Conservation (phyloP, 108 stramenopile species). For the Cyclotella distinguenda region DNA sequence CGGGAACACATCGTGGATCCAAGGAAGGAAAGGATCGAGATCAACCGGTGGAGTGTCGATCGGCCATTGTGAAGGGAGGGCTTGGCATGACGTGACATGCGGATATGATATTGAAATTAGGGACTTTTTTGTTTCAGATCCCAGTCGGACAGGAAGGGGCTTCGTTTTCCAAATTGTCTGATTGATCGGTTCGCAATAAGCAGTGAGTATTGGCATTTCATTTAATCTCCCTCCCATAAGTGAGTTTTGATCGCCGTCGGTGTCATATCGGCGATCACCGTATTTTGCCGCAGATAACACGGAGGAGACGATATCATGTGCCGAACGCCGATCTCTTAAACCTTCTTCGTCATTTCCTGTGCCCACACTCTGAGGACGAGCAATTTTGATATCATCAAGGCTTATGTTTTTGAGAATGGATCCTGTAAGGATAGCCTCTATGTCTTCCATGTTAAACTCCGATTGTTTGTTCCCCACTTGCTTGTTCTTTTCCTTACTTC, state of each 20-base stretch:
- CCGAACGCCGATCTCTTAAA: constrained; percentile 17
- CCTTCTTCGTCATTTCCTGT: constrained; percentile 6
- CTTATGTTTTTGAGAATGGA: background rate
- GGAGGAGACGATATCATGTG: constrained; percentile 23
- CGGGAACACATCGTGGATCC: constrained; percentile 93
- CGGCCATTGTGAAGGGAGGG: constrained; percentile 65
- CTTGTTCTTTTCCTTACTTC: no score
- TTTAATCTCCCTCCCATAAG: constrained; percentile 6
- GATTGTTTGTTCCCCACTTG: no score
- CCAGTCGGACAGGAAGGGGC: constrained; percentile 26
- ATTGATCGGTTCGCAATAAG: constrained; percentile 47
- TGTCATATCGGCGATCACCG: constrained; percentile 40
- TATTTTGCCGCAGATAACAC: constrained; percentile 32
- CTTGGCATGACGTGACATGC: constrained; percentile 28
- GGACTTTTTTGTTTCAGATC: constrained; percentile 2
- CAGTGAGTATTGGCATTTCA: constrained; percentile 42
- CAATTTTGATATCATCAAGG: background rate
- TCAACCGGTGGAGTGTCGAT: constrained; percentile 67
- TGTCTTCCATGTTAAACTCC: no score
- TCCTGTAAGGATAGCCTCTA: constrained; percentile 4
- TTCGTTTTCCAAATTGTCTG: constrained; percentile 45
- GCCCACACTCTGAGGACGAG: background rate
- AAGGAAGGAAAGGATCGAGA: constrained; percentile 84
- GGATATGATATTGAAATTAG: constrained; percentile 29
- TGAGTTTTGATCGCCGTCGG: background rate